These are phyloP conservation scores for Linnemannia hyalina DNA, from an alignment of 192 early-diverging fungal species.

Conservation along the genomic window DNA sequence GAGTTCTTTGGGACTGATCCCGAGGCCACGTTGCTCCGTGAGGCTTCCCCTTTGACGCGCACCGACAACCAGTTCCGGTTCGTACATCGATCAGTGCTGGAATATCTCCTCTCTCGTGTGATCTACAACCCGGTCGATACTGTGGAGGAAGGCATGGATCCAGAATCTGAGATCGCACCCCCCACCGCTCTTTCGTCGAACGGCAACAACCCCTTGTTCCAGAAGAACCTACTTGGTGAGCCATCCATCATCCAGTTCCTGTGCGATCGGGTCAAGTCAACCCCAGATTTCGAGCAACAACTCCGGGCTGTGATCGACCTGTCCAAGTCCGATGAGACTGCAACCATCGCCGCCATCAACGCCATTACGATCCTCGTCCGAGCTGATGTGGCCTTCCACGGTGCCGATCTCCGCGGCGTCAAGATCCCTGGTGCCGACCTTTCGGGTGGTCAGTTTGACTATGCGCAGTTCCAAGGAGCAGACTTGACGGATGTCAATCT, in stretches of 20 bases:
- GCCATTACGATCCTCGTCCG: not conserved
- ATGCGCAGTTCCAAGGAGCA: not conserved
- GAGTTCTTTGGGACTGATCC: not conserved
- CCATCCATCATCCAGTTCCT: not conserved
- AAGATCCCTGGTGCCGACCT: not conserved
- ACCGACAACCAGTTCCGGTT: not conserved
- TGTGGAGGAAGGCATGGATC: not conserved
- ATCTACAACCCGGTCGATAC: not conserved
- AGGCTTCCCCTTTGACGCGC: not conserved
- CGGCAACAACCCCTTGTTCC: not conserved
- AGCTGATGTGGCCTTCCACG: not conserved
- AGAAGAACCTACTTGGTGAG: not conserved
- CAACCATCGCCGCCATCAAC: not conserved
- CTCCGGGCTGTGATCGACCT: not conserved
- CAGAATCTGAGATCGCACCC: not conserved
- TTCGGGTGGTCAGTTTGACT: not conserved
- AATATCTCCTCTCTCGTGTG: not conserved
- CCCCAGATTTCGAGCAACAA: not conserved
- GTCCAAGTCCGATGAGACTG: not conserved
- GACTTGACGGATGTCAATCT: conserved; percentile 3
- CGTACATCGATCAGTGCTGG: not conserved
- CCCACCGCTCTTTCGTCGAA: not conserved
- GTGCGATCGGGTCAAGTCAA: not conserved
- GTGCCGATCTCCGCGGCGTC: not conserved
- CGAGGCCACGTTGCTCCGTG: not conserved